Percentiles rank a stretch among this genome's conserved stretches.
phyloP scores from a whole-genome alignment of 148 eudicot species.

The Fallopia convolvulus region DNA sequence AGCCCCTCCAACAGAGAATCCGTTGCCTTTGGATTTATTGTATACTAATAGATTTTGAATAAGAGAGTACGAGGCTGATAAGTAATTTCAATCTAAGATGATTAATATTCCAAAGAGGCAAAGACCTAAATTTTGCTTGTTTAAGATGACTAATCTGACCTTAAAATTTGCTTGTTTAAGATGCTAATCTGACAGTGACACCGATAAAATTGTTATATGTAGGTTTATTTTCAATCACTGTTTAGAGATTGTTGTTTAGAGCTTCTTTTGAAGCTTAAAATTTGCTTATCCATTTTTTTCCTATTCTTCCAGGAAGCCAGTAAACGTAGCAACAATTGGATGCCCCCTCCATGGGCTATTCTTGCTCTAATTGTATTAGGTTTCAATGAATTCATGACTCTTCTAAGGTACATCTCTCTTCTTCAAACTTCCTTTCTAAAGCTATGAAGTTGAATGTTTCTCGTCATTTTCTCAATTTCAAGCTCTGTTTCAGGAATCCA shows the following conservation, averaged over 20 bases:
- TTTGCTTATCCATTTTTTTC: background rate
- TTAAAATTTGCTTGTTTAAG: too few relatives aligned
- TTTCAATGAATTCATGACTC: slow-evolving; percentile 96
- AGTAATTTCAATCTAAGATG: background rate
- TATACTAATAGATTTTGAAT: background rate
- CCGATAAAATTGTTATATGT: background rate
- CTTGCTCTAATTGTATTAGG: slow-evolving; percentile 74
- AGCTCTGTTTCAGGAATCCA: slow-evolving; percentile 67
- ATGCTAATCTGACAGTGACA: too few relatives aligned
- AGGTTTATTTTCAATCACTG: background rate
- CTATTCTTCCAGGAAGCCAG: slow-evolving; percentile 72
- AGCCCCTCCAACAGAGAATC: too few relatives aligned
- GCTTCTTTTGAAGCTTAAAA: background rate
- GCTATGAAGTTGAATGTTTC: background rate
- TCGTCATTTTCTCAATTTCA: background rate
- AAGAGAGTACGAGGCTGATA: background rate
- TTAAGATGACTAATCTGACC: too few relatives aligned
- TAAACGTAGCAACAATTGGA: slow-evolving; percentile 84
- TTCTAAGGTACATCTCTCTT: slow-evolving; percentile 51
- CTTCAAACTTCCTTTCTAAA: background rate
- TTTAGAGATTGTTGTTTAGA: background rate
- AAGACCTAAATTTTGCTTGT: too few relatives aligned
- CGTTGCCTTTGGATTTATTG: background rate
- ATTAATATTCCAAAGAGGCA: background rate
- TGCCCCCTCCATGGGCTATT: slow-evolving; percentile 99